These are phyloP conservation scores for Striga asiatica DNA, from an alignment of 257 asterid species.

Conservation along the genomic window DNA sequence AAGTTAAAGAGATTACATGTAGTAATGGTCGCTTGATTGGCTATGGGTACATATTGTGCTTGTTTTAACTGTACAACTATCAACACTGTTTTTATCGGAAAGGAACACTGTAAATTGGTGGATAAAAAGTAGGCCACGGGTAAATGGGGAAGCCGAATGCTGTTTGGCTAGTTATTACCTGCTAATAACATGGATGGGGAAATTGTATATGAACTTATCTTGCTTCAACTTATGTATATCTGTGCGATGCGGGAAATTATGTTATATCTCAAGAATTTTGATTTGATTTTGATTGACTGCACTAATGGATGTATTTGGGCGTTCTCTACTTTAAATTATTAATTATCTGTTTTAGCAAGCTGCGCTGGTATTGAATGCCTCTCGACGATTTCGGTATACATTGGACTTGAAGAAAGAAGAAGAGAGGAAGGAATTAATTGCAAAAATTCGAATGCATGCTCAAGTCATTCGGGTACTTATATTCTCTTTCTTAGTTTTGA, in stretches of 20 bases:
- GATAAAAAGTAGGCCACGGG: not conserved
- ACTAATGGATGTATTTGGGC: not conserved
- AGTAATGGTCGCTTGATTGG: not conserved
- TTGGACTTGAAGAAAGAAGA: slow-evolving; percentile 89
- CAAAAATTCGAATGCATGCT: slow-evolving; percentile 79
- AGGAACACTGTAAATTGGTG: not conserved
- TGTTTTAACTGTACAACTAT: not conserved
- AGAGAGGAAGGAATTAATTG: slow-evolving; percentile 62
- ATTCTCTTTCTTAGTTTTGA: slow-evolving; percentile 8
- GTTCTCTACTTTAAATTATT: not conserved
- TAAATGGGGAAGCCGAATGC: not conserved
- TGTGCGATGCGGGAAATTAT: not conserved
- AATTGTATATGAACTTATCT: not conserved
- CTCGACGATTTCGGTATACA: slow-evolving; percentile 89
- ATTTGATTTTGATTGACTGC: not conserved
- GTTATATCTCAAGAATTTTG: not conserved
- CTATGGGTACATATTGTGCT: not conserved
- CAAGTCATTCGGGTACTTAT: slow-evolving; percentile 78
- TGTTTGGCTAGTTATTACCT: not conserved
- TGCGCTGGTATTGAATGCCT: slow-evolving; percentile 88
- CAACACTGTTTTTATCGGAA: not conserved
- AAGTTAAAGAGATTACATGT: not conserved
- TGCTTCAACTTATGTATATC: not conserved
- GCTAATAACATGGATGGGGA: not conserved
- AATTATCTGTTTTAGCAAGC: slow-evolving; percentile 64